These are phyloP conservation scores for Flaveria linearis DNA, from an alignment of 129 eudicot genomes.

Conservation along the genomic window DNA sequence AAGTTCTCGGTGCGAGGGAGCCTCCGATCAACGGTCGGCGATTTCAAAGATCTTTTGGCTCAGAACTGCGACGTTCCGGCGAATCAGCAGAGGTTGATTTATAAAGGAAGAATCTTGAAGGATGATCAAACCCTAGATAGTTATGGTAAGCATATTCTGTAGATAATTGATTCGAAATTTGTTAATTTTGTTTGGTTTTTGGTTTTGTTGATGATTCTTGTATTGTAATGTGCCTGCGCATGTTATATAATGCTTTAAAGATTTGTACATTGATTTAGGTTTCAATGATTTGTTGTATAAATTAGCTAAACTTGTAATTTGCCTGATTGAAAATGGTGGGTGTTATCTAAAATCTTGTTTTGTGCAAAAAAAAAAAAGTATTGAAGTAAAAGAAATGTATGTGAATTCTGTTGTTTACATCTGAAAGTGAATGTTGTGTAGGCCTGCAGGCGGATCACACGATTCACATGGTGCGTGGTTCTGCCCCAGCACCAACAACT, in stretches of 20 bases:
- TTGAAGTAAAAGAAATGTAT: background rate
- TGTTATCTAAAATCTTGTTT: background rate
- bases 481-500: conserved; percentile 55
- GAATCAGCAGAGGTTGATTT: conserved; percentile 79
- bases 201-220: background rate
- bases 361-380: background rate
- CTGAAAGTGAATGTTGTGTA: conserved; percentile 21
- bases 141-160: conserved; percentile 50
- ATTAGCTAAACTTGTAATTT: background rate
- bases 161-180: background rate
- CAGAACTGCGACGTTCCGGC: conserved; percentile 79
- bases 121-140: conserved; percentile 88
- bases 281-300: background rate
- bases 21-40: conserved; percentile 57
- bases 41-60: conserved; percentile 60
- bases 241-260: background rate
- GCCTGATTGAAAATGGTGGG: background rate
- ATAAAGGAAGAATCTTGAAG: conserved; percentile 89
- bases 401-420: background rate
- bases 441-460: conserved; percentile 94
- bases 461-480: conserved; percentile 92
- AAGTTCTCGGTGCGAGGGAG: conserved; percentile 60
- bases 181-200: background rate
- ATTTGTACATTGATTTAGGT: conserved; percentile 28
- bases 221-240: background rate